These are phyloP conservation scores for Amanita phalloides DNA, from an alignment of 768 basidiomycete species.

Conservation along the genomic window DNA sequence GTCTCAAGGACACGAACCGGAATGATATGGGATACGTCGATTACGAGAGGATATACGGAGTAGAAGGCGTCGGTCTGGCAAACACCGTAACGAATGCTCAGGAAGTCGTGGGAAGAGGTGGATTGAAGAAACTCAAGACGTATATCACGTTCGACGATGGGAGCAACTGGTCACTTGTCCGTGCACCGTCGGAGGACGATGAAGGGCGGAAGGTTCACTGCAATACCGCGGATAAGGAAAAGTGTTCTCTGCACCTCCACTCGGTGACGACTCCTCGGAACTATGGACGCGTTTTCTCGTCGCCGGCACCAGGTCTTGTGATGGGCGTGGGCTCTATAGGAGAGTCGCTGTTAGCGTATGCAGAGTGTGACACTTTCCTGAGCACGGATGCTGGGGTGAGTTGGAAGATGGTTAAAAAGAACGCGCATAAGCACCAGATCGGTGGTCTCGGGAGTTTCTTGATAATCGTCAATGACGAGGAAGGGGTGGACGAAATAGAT, in stretches of 20 bases:
- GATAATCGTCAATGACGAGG: constrained; percentile 81
- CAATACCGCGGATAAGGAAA: constrained; percentile 38
- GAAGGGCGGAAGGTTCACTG: constrained; percentile 58
- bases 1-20: constrained; percentile 86
- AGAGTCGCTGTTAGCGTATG: constrained; percentile 52
- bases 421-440: constrained; percentile 93
- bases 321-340: constrained; percentile 97
- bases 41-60: constrained; percentile 78
- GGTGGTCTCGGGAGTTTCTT: constrained; percentile 81
- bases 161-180: constrained; percentile 67
- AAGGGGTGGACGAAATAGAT: constrained; percentile 48
- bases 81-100: constrained; percentile 79
- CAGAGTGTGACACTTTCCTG: constrained; percentile 88
- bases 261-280: constrained; percentile 92
- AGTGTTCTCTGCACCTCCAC: constrained; percentile 83
- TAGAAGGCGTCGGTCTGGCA: constrained; percentile 86
- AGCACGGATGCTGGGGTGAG: constrained; percentile 82
- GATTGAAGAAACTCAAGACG: constrained; percentile 66
- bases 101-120: constrained; percentile 65
- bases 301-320: constrained; percentile 86
- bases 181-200: constrained; percentile 42
- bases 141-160: constrained; percentile 84
- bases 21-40: constrained; percentile 87
- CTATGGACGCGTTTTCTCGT: constrained; percentile 89
- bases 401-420: constrained; percentile 68